phyloP scores from a whole-genome alignment of 1,284 basidiomycete genomes.

The Apiotrichum akiyoshidainum region DNA sequence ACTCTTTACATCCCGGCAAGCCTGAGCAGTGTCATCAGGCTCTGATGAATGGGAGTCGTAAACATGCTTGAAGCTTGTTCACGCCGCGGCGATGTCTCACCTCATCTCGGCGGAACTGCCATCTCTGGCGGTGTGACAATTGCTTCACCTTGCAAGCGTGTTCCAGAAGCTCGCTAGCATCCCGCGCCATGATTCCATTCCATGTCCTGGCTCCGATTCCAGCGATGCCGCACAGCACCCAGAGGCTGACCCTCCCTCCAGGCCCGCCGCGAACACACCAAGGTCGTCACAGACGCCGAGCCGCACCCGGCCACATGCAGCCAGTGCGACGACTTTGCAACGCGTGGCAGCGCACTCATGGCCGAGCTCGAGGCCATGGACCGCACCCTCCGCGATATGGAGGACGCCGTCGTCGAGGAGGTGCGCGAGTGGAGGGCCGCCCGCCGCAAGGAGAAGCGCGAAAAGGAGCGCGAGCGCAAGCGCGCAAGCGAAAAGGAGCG shows the following conservation, averaged over 20 bases:
- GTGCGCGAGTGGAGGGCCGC: conserved; percentile 3
- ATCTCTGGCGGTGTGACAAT: no score
- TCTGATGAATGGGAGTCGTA: no score
- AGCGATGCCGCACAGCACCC: no score
- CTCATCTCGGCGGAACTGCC: no score
- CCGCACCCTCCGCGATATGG: conserved; percentile 5
- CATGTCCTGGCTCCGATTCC: no score
- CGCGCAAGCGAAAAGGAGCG: neutral
- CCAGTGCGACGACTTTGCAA: neutral
- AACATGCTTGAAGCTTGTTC: no score
- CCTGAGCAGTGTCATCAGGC: no score
- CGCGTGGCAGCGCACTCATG: neutral
- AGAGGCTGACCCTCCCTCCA: neutral
- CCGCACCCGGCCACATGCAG: neutral
- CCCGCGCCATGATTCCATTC: no score
- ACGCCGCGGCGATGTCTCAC: no score
- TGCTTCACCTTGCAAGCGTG: no score
- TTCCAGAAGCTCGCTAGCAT: no score
- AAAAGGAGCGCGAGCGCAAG: neutral
- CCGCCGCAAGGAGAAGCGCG: conserved; percentile 2
- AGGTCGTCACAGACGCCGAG: neutral
- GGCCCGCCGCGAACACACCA: conserved; percentile 4
- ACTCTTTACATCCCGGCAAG: no score
- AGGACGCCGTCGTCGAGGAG: conserved; percentile 1
- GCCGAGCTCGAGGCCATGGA: conserved; percentile 2